Base-by-base conservation (phyloP, 2,329 filamentous ascomycete species). In the Botrytis tulipae region DNA sequence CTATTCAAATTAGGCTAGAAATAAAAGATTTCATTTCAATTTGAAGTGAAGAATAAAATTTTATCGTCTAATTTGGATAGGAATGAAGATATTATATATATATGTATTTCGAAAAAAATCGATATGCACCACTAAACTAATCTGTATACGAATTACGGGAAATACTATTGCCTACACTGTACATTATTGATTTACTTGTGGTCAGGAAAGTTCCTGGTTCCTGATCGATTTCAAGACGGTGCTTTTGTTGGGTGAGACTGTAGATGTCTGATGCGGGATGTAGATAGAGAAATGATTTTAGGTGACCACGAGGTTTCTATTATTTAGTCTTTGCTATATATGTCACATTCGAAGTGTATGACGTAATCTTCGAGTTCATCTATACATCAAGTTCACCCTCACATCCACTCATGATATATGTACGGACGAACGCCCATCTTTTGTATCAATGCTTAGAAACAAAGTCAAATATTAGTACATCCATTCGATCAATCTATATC, bases 341-440 rank as follows among this genome's bases (percentile, higher is more conserved):
- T 7, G 6, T 51, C 25, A n/a, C 4, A 14, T 3, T n/a, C 6
- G 12, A n/a, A 51, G 0, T 7, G 14, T 54, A n/a, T 16, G 0
- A 16, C 14, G 3, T 54, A 54, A 0, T 54, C 16, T 54, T 54
- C 5, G 16, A 3, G 7, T 18, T 29, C 14, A 9, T 29, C 1
- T 18, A 16, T 29, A 4, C 1, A 18, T 29, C 51, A 54, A 54
- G 14, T 54, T 18, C 6, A 54, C 3, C 3, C 51, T 4, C 14
- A 54, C 3, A 9, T 29, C 3, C 0, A 0, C 14, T 1, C n/a
- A 29, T 29, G 14, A 29, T 1, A 29, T 18, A 18, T 16, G 14
- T 29, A 57, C 7, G 3, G 32, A 9, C 0, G 9, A 9, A 18
- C 14, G 3, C 1, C n/a, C 0, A 57, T 18, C 3, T 29, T 7